These are phyloP conservation scores for Vitis rotundifolia DNA, from an alignment of 164 flowering plant species.

Conservation along the genomic window DNA sequence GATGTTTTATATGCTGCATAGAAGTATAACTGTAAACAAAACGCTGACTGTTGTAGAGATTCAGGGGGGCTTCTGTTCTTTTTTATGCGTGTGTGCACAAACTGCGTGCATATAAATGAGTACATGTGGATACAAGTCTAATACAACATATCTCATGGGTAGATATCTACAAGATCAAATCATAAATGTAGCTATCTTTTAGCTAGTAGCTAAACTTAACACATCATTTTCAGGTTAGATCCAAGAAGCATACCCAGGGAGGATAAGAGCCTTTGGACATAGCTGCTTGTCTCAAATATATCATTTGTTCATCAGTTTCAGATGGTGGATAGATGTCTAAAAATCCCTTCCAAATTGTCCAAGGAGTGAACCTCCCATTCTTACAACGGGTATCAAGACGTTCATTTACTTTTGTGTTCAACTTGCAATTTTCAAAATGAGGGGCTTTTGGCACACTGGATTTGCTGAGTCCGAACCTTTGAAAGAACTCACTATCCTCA, in stretches of 20 bases:
- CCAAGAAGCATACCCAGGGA: slow-evolving; percentile 81
- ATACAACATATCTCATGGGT: no score
- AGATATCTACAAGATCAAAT: no score
- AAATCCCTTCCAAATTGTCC: slow-evolving; percentile 78
- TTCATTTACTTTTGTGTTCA: slow-evolving; percentile 29
- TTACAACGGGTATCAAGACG: slow-evolving; percentile 51
- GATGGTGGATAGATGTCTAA: slow-evolving; percentile 33
- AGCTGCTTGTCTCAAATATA: slow-evolving; percentile 19
- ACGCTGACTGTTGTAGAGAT: no score
- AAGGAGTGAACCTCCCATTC: slow-evolving; percentile 59
- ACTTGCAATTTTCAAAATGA: slow-evolving; percentile 81
- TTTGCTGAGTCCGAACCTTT: slow-evolving; percentile 18
- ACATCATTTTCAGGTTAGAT: neutral
- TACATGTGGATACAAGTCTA: no score
- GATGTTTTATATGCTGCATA: no score
- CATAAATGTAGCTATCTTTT: no score
- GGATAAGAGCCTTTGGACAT: slow-evolving; percentile 64
- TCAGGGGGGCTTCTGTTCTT: no score
- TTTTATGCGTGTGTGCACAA: no score
- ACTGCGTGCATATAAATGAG: no score
- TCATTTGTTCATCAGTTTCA: slow-evolving; percentile 27
- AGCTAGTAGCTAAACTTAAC: no score
- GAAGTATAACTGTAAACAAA: no score
- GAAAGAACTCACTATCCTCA: slow-evolving; percentile 20
- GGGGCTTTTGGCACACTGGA: slow-evolving; percentile 71